Conservation (phyloP, 176 grass and related monocot species). For the Hordeum marinum region DNA sequence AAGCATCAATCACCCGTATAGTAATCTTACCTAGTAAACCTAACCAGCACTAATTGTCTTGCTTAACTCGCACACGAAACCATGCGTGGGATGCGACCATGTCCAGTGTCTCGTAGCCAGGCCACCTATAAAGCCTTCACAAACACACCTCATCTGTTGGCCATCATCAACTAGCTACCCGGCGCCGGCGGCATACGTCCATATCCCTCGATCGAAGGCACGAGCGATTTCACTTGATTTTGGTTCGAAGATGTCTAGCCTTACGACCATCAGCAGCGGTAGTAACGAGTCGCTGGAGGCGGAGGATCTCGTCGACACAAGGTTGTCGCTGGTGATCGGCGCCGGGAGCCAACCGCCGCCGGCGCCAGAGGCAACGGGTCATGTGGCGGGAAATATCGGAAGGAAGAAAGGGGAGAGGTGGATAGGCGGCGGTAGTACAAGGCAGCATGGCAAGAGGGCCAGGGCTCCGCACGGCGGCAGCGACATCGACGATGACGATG, state of each 20-base stretch:
- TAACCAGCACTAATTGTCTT: not conserved
- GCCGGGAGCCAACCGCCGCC: not conserved
- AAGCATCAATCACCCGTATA: not conserved
- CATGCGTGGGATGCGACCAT: not conserved
- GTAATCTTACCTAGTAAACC: not conserved
- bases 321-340: constrained; percentile 25
- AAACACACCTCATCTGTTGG: not conserved
- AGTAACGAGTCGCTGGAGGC: constrained; percentile 2
- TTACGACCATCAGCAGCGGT: constrained; percentile 20
- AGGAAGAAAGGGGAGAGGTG: not conserved
- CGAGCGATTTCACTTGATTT: not conserved
- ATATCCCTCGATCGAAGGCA: not conserved
- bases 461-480: not conserved
- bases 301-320: constrained; percentile 26
- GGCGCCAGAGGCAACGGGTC: not conserved
- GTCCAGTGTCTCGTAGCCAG: not conserved
- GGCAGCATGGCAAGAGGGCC: not conserved
- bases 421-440: no score
- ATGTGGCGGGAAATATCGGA: not conserved
- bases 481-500: not conserved
- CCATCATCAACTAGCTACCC: not conserved
- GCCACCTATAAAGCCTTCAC: constrained; percentile 17
- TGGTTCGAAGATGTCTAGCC: constrained; percentile 28
- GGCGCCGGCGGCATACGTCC: not conserved
- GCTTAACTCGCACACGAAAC: constrained; percentile 13